phyloP scores from a whole-genome alignment of 306 rosid species.

The Dalbergia cochinchinensis region DNA sequence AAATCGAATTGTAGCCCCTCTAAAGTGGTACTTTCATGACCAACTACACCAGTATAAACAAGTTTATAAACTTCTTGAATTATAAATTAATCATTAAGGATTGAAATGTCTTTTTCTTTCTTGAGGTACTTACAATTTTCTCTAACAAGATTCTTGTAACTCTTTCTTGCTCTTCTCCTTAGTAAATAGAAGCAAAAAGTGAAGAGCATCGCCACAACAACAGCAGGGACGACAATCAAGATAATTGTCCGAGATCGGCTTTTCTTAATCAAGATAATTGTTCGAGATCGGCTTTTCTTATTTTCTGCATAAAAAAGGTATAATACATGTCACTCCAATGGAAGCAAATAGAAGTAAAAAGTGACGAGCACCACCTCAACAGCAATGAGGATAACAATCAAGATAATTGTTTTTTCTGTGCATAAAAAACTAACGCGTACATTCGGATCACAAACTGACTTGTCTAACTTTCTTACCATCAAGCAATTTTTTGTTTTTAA shows the following conservation, averaged over 20 bases:
- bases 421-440: too few relatives aligned
- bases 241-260: too few relatives aligned
- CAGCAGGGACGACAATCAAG: not conserved
- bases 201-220: not conserved
- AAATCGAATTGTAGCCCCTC: constrained; percentile 26
- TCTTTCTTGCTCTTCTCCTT: constrained; percentile 28
- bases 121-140: constrained; percentile 30
- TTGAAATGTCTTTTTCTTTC: not conserved
- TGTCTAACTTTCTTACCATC: too few relatives aligned
- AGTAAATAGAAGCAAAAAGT: not conserved
- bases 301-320: not conserved
- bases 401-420: too few relatives aligned
- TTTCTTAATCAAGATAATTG: too few relatives aligned
- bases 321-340: not conserved
- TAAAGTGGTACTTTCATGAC: not conserved
- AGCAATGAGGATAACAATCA: not conserved
- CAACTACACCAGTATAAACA: constrained; percentile 6
- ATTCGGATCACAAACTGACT: too few relatives aligned
- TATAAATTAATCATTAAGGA: not conserved
- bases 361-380: too few relatives aligned
- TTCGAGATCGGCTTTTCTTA: not conserved
- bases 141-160: not conserved
- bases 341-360: too few relatives aligned
- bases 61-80: not conserved
- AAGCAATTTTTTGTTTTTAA: too few relatives aligned